Evolutionary conservation across 2,329 filamentous ascomycete genomes (phyloP), one percentile per base, ranked within the genome.

Genomic region (Pseudocercospora cruenta): DNA sequence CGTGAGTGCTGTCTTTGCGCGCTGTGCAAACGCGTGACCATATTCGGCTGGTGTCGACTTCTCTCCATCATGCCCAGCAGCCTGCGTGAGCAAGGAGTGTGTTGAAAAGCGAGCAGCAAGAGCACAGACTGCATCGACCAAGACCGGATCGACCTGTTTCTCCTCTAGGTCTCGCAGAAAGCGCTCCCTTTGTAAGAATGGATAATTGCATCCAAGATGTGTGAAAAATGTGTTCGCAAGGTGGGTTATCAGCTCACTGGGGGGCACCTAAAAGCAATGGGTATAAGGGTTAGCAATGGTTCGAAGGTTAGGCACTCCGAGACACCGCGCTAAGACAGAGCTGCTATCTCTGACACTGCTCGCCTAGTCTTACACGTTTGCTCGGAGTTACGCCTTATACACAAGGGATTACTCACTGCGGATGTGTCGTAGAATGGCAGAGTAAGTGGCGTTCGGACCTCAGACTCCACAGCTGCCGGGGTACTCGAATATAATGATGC

Each of bases 51-150:
- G 80, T 9, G 77, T 76, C 1, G 76, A 53, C 65, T 67, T 74
- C 51, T 82, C 82, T 14, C 81, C 83, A 4, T 82, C 84, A 21
- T 82, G 79, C 7, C 83, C 62, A 10, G 62, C 61, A 19, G 67
- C 58, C 31, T 82, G 79, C 16, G 79, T 82, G 64, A 88, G 73
- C 55, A 87, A 73, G 8, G 85, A 82, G 71, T 87, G 84, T 2
- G 80, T 83, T 0, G 91, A 95, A 78, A 96, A 96, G 8, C 93
- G 86, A 6, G 93, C 92, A 31, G 92, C 89, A 55, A 96, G 80
- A 3, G 92, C 90, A 75, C 93, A 96, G 14, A 96, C 90, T 4
- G 92, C 90, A 78, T 96, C 92, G 2, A 96, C 92, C 0, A 97
- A 82, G 68, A 96, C 95, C 0, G 92, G 87, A 73, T 96, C 93